Conservation (phyloP, 2,329 filamentous ascomycete genomes). For the Kalmusia sp. region DNA sequence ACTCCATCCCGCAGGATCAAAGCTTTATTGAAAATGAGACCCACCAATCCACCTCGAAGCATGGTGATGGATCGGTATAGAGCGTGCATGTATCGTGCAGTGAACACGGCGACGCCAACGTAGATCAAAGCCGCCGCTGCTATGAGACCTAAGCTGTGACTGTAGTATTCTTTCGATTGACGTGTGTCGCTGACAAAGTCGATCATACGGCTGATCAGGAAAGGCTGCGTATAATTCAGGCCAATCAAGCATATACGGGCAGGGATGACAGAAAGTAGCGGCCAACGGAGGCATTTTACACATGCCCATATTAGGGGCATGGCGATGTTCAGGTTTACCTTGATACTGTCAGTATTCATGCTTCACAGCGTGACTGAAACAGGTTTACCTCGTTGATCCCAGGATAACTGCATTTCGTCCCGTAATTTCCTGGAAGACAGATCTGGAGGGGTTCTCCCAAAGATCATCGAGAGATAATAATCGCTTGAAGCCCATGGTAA, state of each 20-base stretch:
- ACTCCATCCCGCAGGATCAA: conserved; percentile 7
- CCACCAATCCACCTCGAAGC: conserved; percentile 12
- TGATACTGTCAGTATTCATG: conserved; percentile 5
- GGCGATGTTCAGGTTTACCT: conserved; percentile 10
- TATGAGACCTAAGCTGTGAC: conserved; percentile 6
- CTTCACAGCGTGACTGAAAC: conserved; percentile 4
- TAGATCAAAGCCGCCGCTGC: conserved; percentile 17
- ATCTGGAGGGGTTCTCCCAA: conserved; percentile 11
- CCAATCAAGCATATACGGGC: conserved; percentile 8
- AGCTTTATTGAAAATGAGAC: conserved; percentile 13
- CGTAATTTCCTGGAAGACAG: conserved; percentile 12
- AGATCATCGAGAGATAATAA: conserved; percentile 12
- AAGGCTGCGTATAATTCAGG: conserved; percentile 10
- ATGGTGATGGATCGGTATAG: conserved; percentile 11
- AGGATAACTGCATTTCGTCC: conserved; percentile 10
- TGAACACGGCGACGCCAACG: conserved; percentile 10
- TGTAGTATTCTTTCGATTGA: conserved; percentile 4
- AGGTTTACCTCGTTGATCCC: conserved; percentile 9
- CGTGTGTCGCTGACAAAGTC: conserved; percentile 7
- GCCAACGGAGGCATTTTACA: conserved; percentile 12
- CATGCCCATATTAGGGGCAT: conserved; percentile 10
- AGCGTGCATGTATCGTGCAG: conserved; percentile 14
- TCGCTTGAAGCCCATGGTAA: conserved; percentile 9
- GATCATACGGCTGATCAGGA: conserved; percentile 11
- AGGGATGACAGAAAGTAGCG: conserved; percentile 9